Base-by-base conservation (phyloP, 2,329 filamentous ascomycete genomes). In the Venturia nashicola region DNA sequence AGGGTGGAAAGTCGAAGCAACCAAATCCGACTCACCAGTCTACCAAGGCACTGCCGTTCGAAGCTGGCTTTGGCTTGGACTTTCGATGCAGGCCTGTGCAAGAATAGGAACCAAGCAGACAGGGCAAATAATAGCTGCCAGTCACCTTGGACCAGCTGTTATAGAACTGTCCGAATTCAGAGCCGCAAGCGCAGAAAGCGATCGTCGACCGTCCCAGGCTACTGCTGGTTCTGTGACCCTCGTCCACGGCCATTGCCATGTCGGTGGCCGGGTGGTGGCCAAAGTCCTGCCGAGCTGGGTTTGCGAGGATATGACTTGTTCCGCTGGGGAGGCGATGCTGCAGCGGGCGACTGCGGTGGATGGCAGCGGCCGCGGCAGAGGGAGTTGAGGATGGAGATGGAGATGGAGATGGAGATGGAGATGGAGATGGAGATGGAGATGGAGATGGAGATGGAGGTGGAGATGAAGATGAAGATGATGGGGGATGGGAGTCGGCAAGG, bases 91-190 rank as follows among this genome's bases (percentile, higher is more conserved):
- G 67, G 42, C 69, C 68, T 4, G 42, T 36, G 59, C 67, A 69
- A 54, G 66, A 70, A 69, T 74, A 75, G 59, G 73, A 73, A 61
- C 69, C 72, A 48, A 71, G 68, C 61, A 73, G 64, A 4, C 72
- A 67, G 42, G 74, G 74, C 39, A 73, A 67, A 65, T 71, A 75
- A 65, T 75, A 75, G 60, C 68, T 70, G 42, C 68, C 61, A 34
- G 74, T 74, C 64, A 74, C 66, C 63, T 69, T 69, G 66, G 69
- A 66, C 72, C 72, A 76, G 63, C 69, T 69, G 65, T 76, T 76
- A 67, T 70, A 75, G 66, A 74, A 76, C 20, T 74, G 69, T 63
- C 72, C 75, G 61, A 75, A 64, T 8, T 64, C 61, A 60, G 61
- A 59, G 5, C 66, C 57, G 67, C 74, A 75, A 23, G 64, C 68